phyloP scores from a whole-genome alignment of 2,329 filamentous ascomycete genomes.

The Corynespora cassiicola region DNA sequence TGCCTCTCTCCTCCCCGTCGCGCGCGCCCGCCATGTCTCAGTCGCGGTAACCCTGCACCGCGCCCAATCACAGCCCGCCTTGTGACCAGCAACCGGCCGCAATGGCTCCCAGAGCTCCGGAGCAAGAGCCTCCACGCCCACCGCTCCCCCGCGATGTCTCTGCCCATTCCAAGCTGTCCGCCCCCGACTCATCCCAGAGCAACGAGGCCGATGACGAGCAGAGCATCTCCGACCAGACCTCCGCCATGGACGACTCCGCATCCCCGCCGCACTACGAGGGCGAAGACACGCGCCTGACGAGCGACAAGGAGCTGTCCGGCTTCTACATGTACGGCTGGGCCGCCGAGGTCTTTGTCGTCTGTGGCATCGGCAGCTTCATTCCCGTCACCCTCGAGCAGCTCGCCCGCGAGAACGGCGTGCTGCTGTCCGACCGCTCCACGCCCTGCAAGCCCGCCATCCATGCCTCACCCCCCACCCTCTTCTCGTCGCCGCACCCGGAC shows the following conservation, averaged over 20 bases:
- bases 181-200: constrained; percentile 42
- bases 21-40: constrained; percentile 21
- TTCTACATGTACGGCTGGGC: constrained; percentile 98
- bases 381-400: constrained; percentile 94
- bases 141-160: constrained; percentile 38
- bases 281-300: constrained; percentile 89
- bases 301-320: constrained; percentile 82
- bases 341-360: constrained; percentile 94
- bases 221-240: constrained; percentile 36
- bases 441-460: no score
- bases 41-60: constrained; percentile 26
- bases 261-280: constrained; percentile 69
- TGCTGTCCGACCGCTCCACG: constrained; percentile 76
- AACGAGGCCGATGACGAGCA: constrained; percentile 55
- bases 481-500: constrained; percentile 31
- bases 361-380: constrained; percentile 85
- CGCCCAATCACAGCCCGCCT: constrained; percentile 32
- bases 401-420: constrained; percentile 87
- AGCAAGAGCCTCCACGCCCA: constrained; percentile 26
- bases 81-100: constrained; percentile 5
- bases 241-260: constrained; percentile 41
- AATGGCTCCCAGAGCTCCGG: constrained; percentile 41
- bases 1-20: neutral
- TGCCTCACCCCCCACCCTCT: constrained; percentile 62
- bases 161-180: constrained; percentile 40